phyloP scores from a whole-genome alignment of 495 filamentous ascomycete genomes.

The Aspergillus baeticus region DNA sequence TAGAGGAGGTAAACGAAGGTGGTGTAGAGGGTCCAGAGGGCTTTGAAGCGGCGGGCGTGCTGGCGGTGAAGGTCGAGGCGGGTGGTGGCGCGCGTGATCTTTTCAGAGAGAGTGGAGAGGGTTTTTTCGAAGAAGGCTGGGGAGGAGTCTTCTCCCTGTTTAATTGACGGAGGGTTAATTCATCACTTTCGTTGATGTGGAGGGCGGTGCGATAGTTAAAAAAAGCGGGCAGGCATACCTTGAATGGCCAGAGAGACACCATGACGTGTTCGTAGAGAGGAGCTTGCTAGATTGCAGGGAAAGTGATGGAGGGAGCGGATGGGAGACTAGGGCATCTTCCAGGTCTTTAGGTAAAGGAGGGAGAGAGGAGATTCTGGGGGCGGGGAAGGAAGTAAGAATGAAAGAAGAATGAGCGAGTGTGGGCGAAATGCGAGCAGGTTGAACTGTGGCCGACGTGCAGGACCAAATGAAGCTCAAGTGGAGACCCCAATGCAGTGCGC shows the following conservation, averaged over 20 bases:
- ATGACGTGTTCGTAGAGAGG: slow-evolving; percentile 45
- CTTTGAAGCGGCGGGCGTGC: slow-evolving; percentile 73
- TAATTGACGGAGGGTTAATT: too few species aligned
- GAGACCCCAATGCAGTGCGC: neutral
- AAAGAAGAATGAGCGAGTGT: neutral
- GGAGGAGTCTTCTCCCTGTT: slow-evolving; percentile 77
- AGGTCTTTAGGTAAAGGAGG: neutral
- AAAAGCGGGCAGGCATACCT: slow-evolving; percentile 48
- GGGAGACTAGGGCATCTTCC: slow-evolving; percentile 3
- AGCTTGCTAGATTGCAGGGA: neutral
- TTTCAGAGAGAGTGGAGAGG: slow-evolving; percentile 73
- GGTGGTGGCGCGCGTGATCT: slow-evolving; percentile 70
- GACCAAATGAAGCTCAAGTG: neutral
- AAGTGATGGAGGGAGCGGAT: slow-evolving; percentile 2
- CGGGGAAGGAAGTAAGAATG: neutral
- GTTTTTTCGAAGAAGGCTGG: slow-evolving; percentile 91
- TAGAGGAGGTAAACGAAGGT: slow-evolving; percentile 87
- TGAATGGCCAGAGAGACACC: slow-evolving; percentile 84
- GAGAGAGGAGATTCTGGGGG: neutral
- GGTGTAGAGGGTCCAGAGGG: slow-evolving; percentile 85
- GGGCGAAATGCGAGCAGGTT: too few species aligned
- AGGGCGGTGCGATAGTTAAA: too few species aligned
- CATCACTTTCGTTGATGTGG: too few species aligned
- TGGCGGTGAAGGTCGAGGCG: slow-evolving; percentile 71
- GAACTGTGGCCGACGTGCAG: too few species aligned